Conservation (phyloP, 257 asterid genomes). For the Solanum microdontum region DNA sequence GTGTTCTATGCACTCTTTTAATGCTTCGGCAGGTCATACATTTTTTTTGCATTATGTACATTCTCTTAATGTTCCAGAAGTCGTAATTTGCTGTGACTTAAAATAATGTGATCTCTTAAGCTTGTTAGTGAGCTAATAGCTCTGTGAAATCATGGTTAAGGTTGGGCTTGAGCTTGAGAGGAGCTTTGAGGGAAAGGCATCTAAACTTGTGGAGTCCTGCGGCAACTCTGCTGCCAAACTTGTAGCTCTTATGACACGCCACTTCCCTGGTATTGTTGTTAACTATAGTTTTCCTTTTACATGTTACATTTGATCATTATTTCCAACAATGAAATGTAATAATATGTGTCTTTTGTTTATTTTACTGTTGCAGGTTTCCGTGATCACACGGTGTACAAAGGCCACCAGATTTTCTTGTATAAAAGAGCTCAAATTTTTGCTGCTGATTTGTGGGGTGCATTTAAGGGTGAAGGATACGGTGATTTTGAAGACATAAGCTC, state of each 20-base stretch:
- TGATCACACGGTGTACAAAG: slow-evolving; percentile 89
- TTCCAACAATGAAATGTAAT: not conserved
- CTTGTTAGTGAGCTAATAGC: not conserved
- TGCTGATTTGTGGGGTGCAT: slow-evolving; percentile 98
- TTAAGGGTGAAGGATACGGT: slow-evolving; percentile 86
- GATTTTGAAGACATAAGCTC: slow-evolving; percentile 62
- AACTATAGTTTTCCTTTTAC: not conserved
- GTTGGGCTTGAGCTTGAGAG: slow-evolving; percentile 87
- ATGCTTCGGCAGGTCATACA: not conserved
- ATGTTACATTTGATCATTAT: not conserved
- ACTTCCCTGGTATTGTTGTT: slow-evolving; percentile 65
- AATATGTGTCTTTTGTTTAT: not conserved
- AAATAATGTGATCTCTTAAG: not conserved
- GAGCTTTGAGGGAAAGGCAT: slow-evolving; percentile 84
- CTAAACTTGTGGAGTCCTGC: slow-evolving; percentile 67
- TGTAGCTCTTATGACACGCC: slow-evolving; percentile 67
- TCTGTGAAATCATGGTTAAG: slow-evolving; percentile 26
- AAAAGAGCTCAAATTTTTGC: slow-evolving; percentile 98
- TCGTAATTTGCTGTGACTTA: not conserved
- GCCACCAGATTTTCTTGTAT: slow-evolving; percentile 89
- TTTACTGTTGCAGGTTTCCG: slow-evolving; percentile 58
- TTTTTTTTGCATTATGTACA: not conserved
- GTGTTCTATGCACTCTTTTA: not conserved
- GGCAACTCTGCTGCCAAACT: slow-evolving; percentile 81
- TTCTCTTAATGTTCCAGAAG: not conserved